phyloP scores from a whole-genome alignment of 805 yeast species.

The Starmerella cellae region DNA sequence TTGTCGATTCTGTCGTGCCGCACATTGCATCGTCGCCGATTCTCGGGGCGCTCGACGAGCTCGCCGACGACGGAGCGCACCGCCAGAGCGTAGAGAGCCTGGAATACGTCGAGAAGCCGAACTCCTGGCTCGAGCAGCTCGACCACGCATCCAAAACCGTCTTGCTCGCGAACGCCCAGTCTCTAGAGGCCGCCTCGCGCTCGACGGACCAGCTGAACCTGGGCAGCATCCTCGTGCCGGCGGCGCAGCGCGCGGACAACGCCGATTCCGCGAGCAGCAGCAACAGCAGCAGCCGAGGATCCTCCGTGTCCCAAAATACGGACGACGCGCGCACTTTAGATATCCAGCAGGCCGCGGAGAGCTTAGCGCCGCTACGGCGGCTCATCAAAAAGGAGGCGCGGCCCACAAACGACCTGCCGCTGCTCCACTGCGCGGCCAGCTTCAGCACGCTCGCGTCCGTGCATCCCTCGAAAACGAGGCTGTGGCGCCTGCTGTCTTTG shows the following conservation, averaged over 20 bases:
- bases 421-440: slow-evolving; percentile 5
- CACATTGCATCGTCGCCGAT: slow-evolving; percentile 1
- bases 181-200: slow-evolving; percentile 8
- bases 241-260: neutral
- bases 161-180: slow-evolving; percentile 6
- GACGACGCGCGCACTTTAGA: neutral
- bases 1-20: neutral
- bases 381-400: neutral
- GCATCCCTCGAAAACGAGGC: neutral
- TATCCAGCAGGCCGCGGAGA: neutral
- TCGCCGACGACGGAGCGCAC: neutral
- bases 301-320: neutral
- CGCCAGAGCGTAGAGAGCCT: slow-evolving; percentile 47
- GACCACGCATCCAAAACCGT: slow-evolving; percentile 6
- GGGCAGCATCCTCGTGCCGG: slow-evolving; percentile 3
- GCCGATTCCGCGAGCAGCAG: neutral
- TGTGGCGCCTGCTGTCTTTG: slow-evolving; percentile 10
- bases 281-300: too few relatives aligned
- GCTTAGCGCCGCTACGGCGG: neutral
- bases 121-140: slow-evolving; percentile 16
- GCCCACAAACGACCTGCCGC: slow-evolving; percentile 9
- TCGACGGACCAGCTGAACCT: slow-evolving; percentile 9
- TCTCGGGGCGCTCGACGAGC: neutral
- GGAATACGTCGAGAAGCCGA: slow-evolving; percentile 34
- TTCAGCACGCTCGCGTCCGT: slow-evolving; percentile 4